phyloP scores from a whole-genome alignment of 306 rosid species.

The Trichosanthes cucumerina region DNA sequence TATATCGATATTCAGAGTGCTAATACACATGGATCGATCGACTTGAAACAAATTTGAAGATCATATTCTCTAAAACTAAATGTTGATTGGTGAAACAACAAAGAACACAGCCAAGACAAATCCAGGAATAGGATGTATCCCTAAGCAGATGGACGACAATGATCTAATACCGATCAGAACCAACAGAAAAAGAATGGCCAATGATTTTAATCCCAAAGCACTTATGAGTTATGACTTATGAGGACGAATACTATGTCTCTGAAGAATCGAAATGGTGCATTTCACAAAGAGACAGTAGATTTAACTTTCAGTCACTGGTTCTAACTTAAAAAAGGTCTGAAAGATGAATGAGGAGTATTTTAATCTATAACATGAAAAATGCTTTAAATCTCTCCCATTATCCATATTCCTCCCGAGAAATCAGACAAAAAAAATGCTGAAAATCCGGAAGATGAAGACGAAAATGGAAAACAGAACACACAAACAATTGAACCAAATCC shows the following conservation, averaged over 20 bases:
- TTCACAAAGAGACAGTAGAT: neutral
- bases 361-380: too few species aligned
- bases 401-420: neutral
- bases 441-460: neutral
- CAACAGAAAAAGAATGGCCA: neutral
- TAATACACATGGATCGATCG: neutral
- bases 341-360: too few species aligned
- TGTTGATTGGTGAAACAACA: too few species aligned
- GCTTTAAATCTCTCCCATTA: neutral
- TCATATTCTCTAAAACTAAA: neutral
- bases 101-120: too few species aligned
- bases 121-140: too few species aligned
- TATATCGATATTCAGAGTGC: neutral
- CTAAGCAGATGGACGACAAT: too few species aligned
- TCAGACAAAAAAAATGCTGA: neutral
- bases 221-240: too few species aligned
- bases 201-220: neutral
- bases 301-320: neutral
- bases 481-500: neutral
- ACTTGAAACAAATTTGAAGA: neutral
- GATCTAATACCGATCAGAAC: neutral
- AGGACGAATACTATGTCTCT: too few species aligned
- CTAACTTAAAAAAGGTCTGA: neutral
- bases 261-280: neutral
- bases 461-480: neutral